These are phyloP conservation scores for Endotrypanum monterogeii DNA, from an alignment of 208 protist species.

Conservation along the genomic window DNA sequence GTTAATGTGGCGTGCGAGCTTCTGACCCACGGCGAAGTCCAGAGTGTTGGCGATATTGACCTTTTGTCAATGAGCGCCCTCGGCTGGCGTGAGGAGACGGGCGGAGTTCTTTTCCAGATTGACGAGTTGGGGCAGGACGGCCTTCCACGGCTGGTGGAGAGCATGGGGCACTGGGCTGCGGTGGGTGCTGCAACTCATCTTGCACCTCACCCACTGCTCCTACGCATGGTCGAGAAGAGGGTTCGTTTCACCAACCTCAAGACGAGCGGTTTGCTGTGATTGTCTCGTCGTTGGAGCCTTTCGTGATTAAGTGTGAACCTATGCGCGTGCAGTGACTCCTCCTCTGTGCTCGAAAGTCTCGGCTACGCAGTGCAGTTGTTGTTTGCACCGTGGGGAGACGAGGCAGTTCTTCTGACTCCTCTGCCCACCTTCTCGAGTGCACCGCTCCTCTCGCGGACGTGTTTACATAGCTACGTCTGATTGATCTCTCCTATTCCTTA, in stretches of 20 bases:
- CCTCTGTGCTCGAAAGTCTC: not conserved
- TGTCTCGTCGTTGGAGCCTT: not conserved
- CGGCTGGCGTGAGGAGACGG: conserved; percentile 57
- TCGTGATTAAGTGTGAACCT: not conserved
- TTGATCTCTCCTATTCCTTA: conserved; percentile 4
- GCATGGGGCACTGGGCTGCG: conserved; percentile 44
- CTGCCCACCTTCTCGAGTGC: not conserved
- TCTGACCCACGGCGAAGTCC: conserved; percentile 45
- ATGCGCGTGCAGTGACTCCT: not conserved
- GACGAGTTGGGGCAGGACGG: conserved; percentile 38
- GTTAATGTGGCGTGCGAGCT: conserved; percentile 67
- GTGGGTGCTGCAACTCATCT: conserved; percentile 38
- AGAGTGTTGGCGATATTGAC: conserved; percentile 51
- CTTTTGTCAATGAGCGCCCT: conserved; percentile 61
- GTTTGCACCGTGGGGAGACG: not conserved
- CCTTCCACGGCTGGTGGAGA: conserved; percentile 34
- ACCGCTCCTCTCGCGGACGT: not conserved
- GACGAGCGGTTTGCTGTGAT: conserved; percentile 15
- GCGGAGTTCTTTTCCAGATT: conserved; percentile 57
- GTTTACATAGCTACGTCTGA: conserved; percentile 12
- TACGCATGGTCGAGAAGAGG: conserved; percentile 44
- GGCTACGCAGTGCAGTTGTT: not conserved
- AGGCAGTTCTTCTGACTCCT: not conserved
- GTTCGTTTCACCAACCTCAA: conserved; percentile 51
- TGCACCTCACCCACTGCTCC: conserved; percentile 59